These are phyloP conservation scores for Inosperma sp. DNA, from an alignment of 768 basidiomycete genomes.

Conservation along the genomic window DNA sequence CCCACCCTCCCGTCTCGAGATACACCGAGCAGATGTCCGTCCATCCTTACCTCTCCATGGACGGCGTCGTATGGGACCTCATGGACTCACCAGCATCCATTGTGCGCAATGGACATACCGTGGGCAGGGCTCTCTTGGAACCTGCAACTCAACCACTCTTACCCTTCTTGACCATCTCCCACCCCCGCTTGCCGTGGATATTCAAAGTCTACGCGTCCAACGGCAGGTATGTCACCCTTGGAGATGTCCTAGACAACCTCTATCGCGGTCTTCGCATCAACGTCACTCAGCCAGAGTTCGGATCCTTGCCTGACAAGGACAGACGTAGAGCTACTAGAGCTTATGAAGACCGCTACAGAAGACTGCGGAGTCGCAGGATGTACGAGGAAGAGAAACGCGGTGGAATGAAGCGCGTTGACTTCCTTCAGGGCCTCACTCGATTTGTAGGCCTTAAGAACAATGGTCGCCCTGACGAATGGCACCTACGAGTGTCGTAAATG, in stretches of 20 bases:
- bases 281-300: slow-evolving; percentile 41
- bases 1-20: slow-evolving; percentile 3
- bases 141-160: slow-evolving; percentile 33
- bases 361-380: slow-evolving; percentile 29
- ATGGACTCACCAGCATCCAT: slow-evolving; percentile 27
- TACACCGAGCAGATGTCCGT: slow-evolving; percentile 11
- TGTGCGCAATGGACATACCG: slow-evolving; percentile 27
- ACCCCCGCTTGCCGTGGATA: slow-evolving; percentile 26
- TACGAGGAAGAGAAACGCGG: slow-evolving; percentile 45
- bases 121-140: slow-evolving; percentile 17
- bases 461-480: slow-evolving; percentile 7
- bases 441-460: slow-evolving; percentile 40
- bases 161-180: slow-evolving; percentile 26
- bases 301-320: slow-evolving; percentile 30
- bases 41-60: slow-evolving; percentile 28
- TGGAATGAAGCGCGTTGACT: slow-evolving; percentile 57
- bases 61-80: slow-evolving; percentile 28
- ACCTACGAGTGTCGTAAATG: slow-evolving; percentile 9
- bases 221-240: slow-evolving; percentile 28
- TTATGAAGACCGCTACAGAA: slow-evolving; percentile 44
- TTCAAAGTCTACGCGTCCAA: slow-evolving; percentile 29
- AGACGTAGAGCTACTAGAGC: slow-evolving; percentile 39
- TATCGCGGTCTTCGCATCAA: slow-evolving; percentile 41
- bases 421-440: slow-evolving; percentile 41
- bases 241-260: slow-evolving; percentile 45